Base-by-base conservation (phyloP, 148 eudicot species). In the Chenopodium berlandieri region DNA sequence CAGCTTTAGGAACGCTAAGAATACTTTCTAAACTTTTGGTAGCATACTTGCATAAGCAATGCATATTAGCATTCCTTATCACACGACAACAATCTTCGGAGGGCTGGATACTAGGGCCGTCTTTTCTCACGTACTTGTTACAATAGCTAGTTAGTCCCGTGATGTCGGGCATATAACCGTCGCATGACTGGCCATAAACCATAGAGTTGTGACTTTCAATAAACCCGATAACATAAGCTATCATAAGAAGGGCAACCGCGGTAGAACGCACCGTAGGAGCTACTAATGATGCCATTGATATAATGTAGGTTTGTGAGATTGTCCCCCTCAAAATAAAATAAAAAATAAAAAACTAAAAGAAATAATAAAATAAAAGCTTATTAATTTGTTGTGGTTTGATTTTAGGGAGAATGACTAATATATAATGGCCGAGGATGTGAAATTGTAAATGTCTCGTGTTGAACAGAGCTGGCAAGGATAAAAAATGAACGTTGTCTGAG, bases 21-120 rank as follows among this genome's bases (percentile, higher is more conserved):
- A 65, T 63, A 27, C 32, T 77, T 9, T 68, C 80, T 81, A 66
- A 87, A 31, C 3, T 77, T 75, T 79, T 76, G 68, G 82, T 73
- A 25, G 79, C 83, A 14, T 66, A 67, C 76, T 86, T 86, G 84
- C 88, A 86, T 22, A 83, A 54, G 58, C 88, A 86, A 12, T 86
- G 82, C 27, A 86, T 25, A 19, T 86, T 76, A 40, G 83, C 78
- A 16, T 67, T 74, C 79, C 80, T 83, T n/a, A 71, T 73, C 73
- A 83, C 86, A 7, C 27, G 56, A n/a, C 88, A 83, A 76, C 86
- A 86, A 12, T 40, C 47, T 23, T 63, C 10, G 20, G 88, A 86
- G 7, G 88, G 86, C 47, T 71, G 71, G 12, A 34, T 80, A 63
- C 77, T 71, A 1, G 81, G 83, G 47, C 83, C 86, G 17, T 52